Conservation (phyloP, 768 basidiomycete genomes). For the Lactarius hatsudake region DNA sequence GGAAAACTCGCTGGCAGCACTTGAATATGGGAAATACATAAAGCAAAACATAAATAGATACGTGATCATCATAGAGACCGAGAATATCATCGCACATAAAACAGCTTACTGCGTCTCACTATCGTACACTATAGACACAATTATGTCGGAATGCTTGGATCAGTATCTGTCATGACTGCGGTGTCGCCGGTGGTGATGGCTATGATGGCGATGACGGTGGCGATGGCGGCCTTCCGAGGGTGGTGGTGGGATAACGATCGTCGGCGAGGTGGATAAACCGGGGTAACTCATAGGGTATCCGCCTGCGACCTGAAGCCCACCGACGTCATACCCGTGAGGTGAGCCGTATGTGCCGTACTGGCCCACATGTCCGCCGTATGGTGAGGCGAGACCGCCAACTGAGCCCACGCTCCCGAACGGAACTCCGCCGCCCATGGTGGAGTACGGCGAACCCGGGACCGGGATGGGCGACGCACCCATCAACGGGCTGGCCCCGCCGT, state of each 20-base stretch:
- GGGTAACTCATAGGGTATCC: background rate
- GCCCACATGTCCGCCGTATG: slow-evolving; percentile 15
- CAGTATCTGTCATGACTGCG: slow-evolving; percentile 23
- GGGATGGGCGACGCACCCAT: background rate
- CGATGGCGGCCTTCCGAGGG: background rate
- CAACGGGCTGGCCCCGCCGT: background rate
- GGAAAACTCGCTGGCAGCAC: background rate
- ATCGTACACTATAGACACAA: background rate
- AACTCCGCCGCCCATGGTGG: background rate
- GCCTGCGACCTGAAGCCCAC: background rate
- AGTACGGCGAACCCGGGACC: slow-evolving; percentile 11
- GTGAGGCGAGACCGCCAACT: background rate
- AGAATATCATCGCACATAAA: background rate
- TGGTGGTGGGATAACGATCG: slow-evolving; percentile 1
- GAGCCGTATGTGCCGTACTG: background rate
- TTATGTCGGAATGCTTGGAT: background rate
- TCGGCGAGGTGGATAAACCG: slow-evolving; percentile 1
- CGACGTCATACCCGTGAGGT: slow-evolving; percentile 10
- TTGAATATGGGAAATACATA: background rate
- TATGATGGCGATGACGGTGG: slow-evolving; percentile 5
- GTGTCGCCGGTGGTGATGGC: slow-evolving; percentile 22
- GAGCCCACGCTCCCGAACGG: background rate
- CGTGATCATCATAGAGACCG: background rate
- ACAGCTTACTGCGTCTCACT: background rate
- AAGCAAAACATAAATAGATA: background rate